Conservation (phyloP, 345 rosid genomes). For the Brassica cretica region DNA sequence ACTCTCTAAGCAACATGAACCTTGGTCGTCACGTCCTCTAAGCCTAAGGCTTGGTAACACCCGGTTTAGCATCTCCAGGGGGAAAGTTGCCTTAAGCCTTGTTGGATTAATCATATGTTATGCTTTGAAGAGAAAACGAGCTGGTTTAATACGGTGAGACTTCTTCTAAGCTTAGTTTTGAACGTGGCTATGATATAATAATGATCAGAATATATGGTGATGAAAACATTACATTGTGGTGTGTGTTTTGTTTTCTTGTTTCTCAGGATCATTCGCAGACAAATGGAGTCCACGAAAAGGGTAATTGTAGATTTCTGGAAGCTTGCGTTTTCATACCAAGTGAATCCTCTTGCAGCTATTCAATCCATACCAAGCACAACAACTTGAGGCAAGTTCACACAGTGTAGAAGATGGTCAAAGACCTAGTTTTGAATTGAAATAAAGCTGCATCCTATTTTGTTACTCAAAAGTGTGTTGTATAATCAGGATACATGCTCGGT, state of each 20-base stretch:
- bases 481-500: no score
- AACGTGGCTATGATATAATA: no score
- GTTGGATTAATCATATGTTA: constrained; percentile 53
- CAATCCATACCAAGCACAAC: constrained; percentile 58
- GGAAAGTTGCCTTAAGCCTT: constrained; percentile 60
- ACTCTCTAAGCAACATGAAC: constrained; percentile 37
- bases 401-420: constrained; percentile 10
- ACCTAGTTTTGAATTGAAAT: neutral
- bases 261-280: constrained; percentile 37
- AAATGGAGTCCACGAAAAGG: constrained; percentile 48
- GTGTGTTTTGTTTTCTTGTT: neutral
- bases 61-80: constrained; percentile 48
- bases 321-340: constrained; percentile 90
- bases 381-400: constrained; percentile 24
- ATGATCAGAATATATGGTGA: neutral
- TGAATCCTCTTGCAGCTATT: constrained; percentile 87
- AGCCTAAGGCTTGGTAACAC: neutral
- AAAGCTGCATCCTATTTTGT: neutral
- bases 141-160: constrained; percentile 54
- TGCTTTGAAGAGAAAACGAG: constrained; percentile 53
- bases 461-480: no score
- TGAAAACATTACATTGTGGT: neutral
- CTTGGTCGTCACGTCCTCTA: constrained; percentile 52
- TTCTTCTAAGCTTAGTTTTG: constrained; percentile 10
- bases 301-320: constrained; percentile 76